Percentiles rank a stretch among this genome's conserved stretches.
These are phyloP conservation scores for Termitomyces sp. DNA, from an alignment of 768 basidiomycete genomes.

Conservation along the genomic window DNA sequence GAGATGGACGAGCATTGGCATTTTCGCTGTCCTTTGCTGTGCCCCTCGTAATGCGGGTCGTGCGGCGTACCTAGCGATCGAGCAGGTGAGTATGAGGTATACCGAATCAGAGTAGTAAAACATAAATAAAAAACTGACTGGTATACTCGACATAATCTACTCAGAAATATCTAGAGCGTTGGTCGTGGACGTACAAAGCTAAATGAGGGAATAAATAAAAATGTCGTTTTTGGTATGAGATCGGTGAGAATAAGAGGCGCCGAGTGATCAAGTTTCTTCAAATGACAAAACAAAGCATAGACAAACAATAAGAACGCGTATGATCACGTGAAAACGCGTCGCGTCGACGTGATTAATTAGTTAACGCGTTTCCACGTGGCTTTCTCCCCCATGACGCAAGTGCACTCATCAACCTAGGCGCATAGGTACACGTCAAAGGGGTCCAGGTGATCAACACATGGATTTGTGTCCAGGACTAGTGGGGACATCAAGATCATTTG, in stretches of 20 bases:
- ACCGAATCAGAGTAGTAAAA: neutral
- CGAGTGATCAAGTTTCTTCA: neutral
- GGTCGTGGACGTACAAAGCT: neutral
- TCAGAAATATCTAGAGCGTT: neutral
- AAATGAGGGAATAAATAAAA: neutral
- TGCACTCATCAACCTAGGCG: too few species aligned
- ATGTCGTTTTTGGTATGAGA: neutral
- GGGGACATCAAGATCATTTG: too few species aligned
- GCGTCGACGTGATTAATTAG: conserved; percentile 13
- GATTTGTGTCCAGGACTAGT: too few species aligned
- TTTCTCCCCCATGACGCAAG: too few species aligned
- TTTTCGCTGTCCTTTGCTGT: conserved; percentile 65
- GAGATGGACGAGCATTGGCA: conserved; percentile 56
- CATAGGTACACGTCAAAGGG: too few species aligned
- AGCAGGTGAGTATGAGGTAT: neutral
- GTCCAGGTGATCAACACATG: too few species aligned
- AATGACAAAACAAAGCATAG: conserved; percentile 11
- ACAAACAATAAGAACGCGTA: conserved; percentile 13
- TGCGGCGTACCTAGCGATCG: conserved; percentile 56
- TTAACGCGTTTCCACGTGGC: neutral
- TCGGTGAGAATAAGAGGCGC: conserved; percentile 5
- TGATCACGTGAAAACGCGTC: conserved; percentile 12
- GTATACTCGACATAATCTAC: conserved; percentile 27
- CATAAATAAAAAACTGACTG: conserved; percentile 25
- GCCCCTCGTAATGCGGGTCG: conserved; percentile 51